Evolutionary conservation across 169 alveolate genomes (phyloP), one percentile per base, ranked within the genome.

Genomic region (Pseudocohnilembus persalinus): DNA sequence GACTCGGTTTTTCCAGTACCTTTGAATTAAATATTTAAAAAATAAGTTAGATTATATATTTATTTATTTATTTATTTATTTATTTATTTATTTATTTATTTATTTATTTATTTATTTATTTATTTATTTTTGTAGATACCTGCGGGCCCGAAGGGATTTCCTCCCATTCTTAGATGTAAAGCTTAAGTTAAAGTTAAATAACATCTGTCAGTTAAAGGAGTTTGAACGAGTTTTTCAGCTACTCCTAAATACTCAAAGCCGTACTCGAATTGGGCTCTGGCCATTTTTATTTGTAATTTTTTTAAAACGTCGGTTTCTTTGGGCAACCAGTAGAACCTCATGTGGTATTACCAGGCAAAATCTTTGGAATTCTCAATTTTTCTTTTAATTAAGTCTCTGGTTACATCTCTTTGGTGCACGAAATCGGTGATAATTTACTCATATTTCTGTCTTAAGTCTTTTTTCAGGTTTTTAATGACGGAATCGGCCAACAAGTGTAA

Each of bases 141-240:
- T 1, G 99, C 99, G 26, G 99, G 99, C 26, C 99, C 99, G 85
- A 97, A 98, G 4, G 99, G 99, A 34, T 98, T 97, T 20, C 99
- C 99, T 27, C 99, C 99, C 81, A 97, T 93, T 85, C 99, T 95
- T 96, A 97, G 93, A 76, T 98, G 98, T 76, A 99, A 90, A 32
- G 99, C 99, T 89, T 98, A 98, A 74, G 99, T 98, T 75, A 98
- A 88, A 16, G 99, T 98, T 77, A 98, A 91, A 93, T 97, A 98
- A 91, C 99, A 98, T 89, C 98, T 96, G 95, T 98, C 99, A 0
- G 99, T 99, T 81, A 99, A 94, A 27, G 99, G 99, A 4, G 99
- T 99, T 90, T 98, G 98, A 34, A 98, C 99, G 78, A 99, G 94
- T 84, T 97, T 97, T 84, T 98, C 99, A 33, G 98, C 99, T 73